Evolutionary conservation across 257 asterid species (phyloP).

Genomic region (Gardenia jasminoides): DNA sequence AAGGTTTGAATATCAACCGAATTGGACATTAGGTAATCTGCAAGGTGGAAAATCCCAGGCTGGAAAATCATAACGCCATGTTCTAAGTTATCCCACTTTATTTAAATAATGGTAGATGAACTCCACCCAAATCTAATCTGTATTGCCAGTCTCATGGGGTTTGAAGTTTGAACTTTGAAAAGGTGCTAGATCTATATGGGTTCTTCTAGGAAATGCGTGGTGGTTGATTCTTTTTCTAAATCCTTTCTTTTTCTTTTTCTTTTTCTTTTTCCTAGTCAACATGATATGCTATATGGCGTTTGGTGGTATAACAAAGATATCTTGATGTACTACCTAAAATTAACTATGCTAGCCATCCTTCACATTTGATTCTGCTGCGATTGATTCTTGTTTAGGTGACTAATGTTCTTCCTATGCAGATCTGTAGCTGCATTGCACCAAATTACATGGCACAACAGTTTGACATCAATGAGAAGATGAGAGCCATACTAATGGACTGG

Average conservation of each 20-base stretch:
- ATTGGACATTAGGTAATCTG: background rate
- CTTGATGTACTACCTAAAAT: background rate
- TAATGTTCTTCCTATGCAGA: conserved; percentile 34
- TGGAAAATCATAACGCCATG: background rate
- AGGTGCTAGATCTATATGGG: background rate
- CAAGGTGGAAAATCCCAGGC: background rate
- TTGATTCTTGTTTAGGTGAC: background rate
- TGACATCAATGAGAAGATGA: conserved; percentile 84
- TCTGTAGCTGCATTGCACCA: conserved; percentile 70
- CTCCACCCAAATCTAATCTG: background rate
- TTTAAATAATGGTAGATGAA: background rate
- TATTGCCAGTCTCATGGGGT: background rate
- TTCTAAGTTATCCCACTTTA: too few relatives aligned
- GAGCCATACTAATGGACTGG: conserved; percentile 92
- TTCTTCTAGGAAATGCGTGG: background rate
- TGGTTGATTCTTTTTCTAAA: background rate
- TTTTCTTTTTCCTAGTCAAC: background rate
- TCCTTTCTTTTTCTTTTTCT: background rate
- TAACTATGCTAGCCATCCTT: background rate
- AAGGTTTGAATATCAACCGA: background rate
- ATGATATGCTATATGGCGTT: background rate
- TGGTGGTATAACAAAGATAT: background rate
- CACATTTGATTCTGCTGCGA: background rate
- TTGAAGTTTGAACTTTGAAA: conserved; percentile 3
- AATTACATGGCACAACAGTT: conserved; percentile 71